A percentile compares a stretch with the other conserved stretches of the same genome.
Conservation (phyloP, 2,329 filamentous ascomycete species). For the Aspergillus sp. region DNA sequence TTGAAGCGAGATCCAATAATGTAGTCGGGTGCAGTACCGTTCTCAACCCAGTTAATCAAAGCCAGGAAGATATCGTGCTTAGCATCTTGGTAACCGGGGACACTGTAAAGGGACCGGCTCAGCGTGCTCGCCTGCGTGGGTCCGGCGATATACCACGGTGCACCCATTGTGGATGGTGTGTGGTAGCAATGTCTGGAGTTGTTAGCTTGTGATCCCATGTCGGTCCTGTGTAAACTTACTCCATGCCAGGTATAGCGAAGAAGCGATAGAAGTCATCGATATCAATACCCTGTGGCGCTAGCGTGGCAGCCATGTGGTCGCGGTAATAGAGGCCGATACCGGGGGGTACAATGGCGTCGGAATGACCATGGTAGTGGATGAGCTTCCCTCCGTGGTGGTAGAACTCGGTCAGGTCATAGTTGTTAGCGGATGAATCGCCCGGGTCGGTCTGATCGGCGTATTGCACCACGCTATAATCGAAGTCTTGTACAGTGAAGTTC, state of each 20-base stretch:
- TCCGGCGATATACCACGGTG: slow-evolving; percentile 5
- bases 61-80: not conserved
- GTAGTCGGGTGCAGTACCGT: not conserved
- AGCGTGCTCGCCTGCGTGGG: not conserved
- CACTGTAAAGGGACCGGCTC: not conserved
- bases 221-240: not conserved
- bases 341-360: not conserved
- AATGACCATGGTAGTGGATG: not conserved
- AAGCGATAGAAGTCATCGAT: slow-evolving; percentile 2
- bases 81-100: not conserved
- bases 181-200: not conserved
- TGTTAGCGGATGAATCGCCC: not conserved
- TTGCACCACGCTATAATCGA: not conserved
- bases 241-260: not conserved
- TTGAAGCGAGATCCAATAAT: not conserved
- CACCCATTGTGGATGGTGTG: not conserved
- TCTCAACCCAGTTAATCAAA: not conserved
- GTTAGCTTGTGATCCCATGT: not conserved
- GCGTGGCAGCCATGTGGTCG: not conserved
- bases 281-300: not conserved
- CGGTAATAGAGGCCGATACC: not conserved
- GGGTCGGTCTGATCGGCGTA: not conserved
- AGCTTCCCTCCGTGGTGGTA: not conserved
- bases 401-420: not conserved
- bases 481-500: not conserved